These are phyloP conservation scores for Sordariomycetes sp. DNA, from an alignment of 2,329 filamentous ascomycete species.

Conservation along the genomic window DNA sequence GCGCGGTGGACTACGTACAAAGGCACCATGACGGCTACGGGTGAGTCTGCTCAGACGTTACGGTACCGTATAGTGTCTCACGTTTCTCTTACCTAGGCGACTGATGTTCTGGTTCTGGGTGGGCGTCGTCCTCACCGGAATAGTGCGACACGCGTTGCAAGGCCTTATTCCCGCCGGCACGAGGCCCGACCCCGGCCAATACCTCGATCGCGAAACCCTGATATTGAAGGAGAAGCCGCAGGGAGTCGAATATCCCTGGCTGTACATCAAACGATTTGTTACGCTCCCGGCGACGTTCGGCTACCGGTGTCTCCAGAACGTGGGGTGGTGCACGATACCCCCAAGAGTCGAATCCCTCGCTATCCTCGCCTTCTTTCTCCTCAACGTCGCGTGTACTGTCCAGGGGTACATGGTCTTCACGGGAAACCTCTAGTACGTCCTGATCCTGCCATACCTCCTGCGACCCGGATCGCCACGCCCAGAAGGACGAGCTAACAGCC, in stretches of 20 bases:
- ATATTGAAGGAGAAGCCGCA: not conserved
- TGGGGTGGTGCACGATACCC: conserved; percentile 30
- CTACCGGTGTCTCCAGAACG: conserved; percentile 24
- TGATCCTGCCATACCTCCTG: not conserved
- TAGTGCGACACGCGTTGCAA: not conserved
- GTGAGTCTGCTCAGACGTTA: conserved; percentile 12
- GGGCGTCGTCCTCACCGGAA: not conserved
- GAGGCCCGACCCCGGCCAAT: not conserved
- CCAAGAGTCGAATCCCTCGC: conserved; percentile 27
- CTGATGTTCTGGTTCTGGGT: not conserved
- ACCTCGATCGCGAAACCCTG: not conserved
- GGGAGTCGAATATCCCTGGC: conserved; percentile 3
- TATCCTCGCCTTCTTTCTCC: conserved; percentile 19
- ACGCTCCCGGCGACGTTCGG: conserved; percentile 28
- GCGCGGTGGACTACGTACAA: conserved; percentile 19
- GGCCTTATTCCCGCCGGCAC: not conserved
- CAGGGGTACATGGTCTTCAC: conserved; percentile 22
- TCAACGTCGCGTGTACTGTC: conserved; percentile 22
- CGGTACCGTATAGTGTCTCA: no score
- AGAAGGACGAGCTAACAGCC: not conserved
- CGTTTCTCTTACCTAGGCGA: conserved; percentile 3
- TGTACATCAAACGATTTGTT: conserved; percentile 19
- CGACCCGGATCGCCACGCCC: not conserved
- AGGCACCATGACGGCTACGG: conserved; percentile 21
- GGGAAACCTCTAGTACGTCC: conserved; percentile 24